A percentile compares a stretch with the other conserved stretches of the same genome.
Conservation (phyloP, 352 stramenopile species). For the Phytophthora multivora region DNA sequence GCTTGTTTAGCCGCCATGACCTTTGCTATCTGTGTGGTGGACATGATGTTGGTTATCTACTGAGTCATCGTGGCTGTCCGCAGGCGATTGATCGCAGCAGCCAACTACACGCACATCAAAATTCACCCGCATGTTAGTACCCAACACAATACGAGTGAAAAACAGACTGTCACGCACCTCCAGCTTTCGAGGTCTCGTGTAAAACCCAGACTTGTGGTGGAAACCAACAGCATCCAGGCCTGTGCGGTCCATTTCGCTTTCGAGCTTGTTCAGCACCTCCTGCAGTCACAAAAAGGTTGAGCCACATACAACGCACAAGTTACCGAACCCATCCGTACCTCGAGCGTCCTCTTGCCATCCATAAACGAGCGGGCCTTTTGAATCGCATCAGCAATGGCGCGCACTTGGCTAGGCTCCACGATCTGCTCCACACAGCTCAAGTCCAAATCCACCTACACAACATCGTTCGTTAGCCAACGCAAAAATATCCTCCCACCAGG, state of each 20-base stretch:
- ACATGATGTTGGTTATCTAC: constrained; percentile 29
- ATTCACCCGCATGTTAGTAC: constrained; percentile 10
- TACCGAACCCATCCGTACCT: constrained; percentile 27
- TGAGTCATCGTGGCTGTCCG: constrained; percentile 72
- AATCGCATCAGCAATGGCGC: constrained; percentile 78
- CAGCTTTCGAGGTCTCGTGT: constrained; percentile 79
- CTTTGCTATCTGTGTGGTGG: not conserved
- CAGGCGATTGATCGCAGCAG: constrained; percentile 89
- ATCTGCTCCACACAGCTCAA: constrained; percentile 88
- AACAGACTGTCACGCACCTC: constrained; percentile 46
- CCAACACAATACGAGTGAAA: not conserved
- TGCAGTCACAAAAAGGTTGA: constrained; percentile 18
- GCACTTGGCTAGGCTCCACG: constrained; percentile 88
- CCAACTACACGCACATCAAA: constrained; percentile 54
- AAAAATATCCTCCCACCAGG: not conserved
- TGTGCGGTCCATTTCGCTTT: constrained; percentile 66
- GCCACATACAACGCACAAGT: not conserved
- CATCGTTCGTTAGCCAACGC: constrained; percentile 6
- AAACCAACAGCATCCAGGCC: constrained; percentile 61
- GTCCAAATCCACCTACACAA: constrained; percentile 77
- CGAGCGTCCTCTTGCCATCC: constrained; percentile 63
- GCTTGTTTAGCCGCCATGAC: constrained; percentile 16
- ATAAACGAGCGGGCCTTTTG: constrained; percentile 58
- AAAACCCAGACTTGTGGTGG: constrained; percentile 73
- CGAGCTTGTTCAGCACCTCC: constrained; percentile 69